Evolutionary conservation across 257 asterid genomes (phyloP), one percentile per base, ranked within the genome.

Genomic region (Leptodermis oblonga): DNA sequence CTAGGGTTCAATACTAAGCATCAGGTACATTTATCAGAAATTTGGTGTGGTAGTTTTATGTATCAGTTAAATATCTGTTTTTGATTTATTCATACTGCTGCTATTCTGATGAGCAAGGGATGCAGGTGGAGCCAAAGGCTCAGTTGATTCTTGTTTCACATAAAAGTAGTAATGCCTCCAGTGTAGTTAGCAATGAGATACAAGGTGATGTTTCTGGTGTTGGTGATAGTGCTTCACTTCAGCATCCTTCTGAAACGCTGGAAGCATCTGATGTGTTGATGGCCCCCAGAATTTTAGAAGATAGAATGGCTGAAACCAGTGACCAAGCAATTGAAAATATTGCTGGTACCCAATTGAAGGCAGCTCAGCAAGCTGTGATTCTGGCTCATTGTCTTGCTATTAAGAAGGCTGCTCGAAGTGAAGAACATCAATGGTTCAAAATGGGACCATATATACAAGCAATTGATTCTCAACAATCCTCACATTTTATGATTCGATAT

Each of bases 401-500:
- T 62, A 87, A 88, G 88, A 90, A 82, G 80, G 79, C 79, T 60
- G 80, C 86, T 53, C 88, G 96, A 45, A 80, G 68, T 81, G 97
- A 90, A 75, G 99, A 93, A 79, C 53, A 87, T 77, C 96, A 87
- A 78, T 78, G 56, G 70, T 88, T 89, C 92, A 86, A 93, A 77
- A 83, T 93, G 97, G 96, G 96, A 74, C 96, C 98, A 62, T 93
- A 90, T 70, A 87, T 93, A 42, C 97, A 93, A 88, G 96, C 99
- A 65, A 81, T 90, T 82, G 92, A 90, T 85, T 85, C 96, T 69
- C 99, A 93, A 77, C 70, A 56, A 63, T 76, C 90, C 73, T 86
- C 96, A 54, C 89, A 83, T 36, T 87, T 81, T 85, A 82, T 79
- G 90, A 74, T 94, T 52, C 82, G 33, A 45, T 84, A 81, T 79